Base-by-base conservation (phyloP, 371 early-diverging fungal species). In the Circinella umbellata region DNA sequence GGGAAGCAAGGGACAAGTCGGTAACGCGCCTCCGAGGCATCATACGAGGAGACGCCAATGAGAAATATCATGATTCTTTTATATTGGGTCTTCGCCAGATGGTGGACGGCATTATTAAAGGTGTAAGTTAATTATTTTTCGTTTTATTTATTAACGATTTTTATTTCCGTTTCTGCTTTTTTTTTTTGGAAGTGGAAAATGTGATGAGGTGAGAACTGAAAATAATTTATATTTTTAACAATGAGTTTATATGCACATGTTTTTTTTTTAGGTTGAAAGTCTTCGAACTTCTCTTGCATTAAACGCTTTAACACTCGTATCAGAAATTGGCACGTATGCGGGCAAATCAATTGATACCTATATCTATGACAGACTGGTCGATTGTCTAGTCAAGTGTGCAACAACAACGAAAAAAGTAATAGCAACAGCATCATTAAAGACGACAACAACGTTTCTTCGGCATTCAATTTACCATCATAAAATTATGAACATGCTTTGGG, bases 71-170 rank as follows among this genome's bases (percentile, higher is more conserved):
- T 20, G 82, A 84, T 49, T 69, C 69, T 5, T 38, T 84, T 10
- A 61, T 77, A 13, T 68, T 67, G 7, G 73, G 73, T 49, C 72
- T 84, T 53, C 77, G 72, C 27, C 79, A 73, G 57, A 73, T 80
- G 80, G 76, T 81, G 35, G 84, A 84, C 69, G 82, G 82, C 66
- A 80, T 84, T 48, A 61, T 80, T 10, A 84, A 84, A 63, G 80
- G 79, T 17, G 84, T 84, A 73, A 77, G 74, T n/a, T 51, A 51
- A 51, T 51, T 14, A 13, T n/a, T 13, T n/a, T n/a, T 51, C 15
- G 15, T 14, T 72, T 49, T 18, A 13, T 27, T 27, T 27, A 27
- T 27, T 27, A 27, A 27, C 27, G 27, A 27, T 27, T 27, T 27
- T 27, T 27, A 27, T 27, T 27, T 27, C 27, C 2, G 27, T 27